These are phyloP conservation scores for Macroventuria anomochaeta DNA, from an alignment of 2,329 filamentous ascomycete species.

Conservation along the genomic window DNA sequence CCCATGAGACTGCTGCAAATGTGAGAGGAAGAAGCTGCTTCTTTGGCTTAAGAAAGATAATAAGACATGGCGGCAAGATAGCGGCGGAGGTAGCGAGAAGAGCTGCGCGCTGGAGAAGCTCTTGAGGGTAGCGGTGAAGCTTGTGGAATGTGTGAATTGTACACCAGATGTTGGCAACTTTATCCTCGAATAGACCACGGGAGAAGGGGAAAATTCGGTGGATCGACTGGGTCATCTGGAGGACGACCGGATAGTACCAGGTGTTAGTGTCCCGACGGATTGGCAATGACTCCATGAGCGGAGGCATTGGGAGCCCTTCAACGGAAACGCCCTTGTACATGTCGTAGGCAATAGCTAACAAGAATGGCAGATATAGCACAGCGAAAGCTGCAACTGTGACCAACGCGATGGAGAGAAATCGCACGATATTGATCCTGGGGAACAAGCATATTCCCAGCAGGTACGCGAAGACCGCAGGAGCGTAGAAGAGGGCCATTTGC, in stretches of 20 bases:
- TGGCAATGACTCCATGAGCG: conserved; percentile 69
- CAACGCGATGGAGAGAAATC: conserved; percentile 76
- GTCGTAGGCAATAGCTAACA: conserved; percentile 75
- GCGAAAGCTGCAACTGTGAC: conserved; percentile 76
- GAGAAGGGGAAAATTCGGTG: conserved; percentile 96
- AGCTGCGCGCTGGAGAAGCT: conserved; percentile 76
- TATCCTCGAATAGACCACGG: conserved; percentile 96
- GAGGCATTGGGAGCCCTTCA: conserved; percentile 64
- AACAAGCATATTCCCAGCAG: conserved; percentile 86
- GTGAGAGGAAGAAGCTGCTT: conserved; percentile 80
- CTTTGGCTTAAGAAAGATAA: conserved; percentile 79
- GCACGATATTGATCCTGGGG: conserved; percentile 69
- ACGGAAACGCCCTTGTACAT: conserved; percentile 67
- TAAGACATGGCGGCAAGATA: conserved; percentile 78
- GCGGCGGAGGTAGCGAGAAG: conserved; percentile 75
- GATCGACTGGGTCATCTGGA: conserved; percentile 82
- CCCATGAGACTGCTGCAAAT: conserved; percentile 87
- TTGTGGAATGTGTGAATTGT: conserved; percentile 89
- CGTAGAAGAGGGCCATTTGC: conserved; percentile 98
- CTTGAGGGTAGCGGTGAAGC: conserved; percentile 74
- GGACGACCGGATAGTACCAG: conserved; percentile 74
- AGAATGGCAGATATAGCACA: conserved; percentile 75
- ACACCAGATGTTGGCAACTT: conserved; percentile 99
- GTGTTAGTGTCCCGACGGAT: conserved; percentile 66
- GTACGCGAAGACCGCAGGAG: conserved; percentile 89